Evolutionary conservation across 2,329 filamentous ascomycete species (phyloP), one percentile per base, ranked within the genome.

Genomic region (Orbilia blumenaviensis): DNA sequence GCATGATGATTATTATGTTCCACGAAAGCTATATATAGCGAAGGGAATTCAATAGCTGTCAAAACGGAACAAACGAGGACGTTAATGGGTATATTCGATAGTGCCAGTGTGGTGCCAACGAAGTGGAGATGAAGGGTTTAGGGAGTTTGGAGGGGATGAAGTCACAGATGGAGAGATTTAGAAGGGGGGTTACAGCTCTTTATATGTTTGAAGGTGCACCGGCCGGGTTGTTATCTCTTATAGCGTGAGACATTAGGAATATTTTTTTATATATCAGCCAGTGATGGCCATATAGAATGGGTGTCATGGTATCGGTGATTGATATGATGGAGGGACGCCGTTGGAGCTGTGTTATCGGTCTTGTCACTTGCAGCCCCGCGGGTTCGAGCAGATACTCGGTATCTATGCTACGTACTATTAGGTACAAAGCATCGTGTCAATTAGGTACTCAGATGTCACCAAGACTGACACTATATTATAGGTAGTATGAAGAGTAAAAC

Each of bases 1-100:
- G 54, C 71, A 75, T 75, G 46, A 36, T 34, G 58, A 21, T 23
- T 23, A 54, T 42, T 23, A 54, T 42, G 7, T 32, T 34, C 38
- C 46, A 23, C 34, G 42, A 21, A 21, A 25, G 32, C 7, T 48
- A 63, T 63, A 63, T 62, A 58, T 54, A 68, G 62, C 56, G 71
- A 75, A 67, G 46, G 71, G 44, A 50, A 23, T 41, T 44, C 46
- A 56, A 62, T 42, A 25, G 29, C 54, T n/a, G 23, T 34, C 56
- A 48, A 41, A 21, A 21, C 21, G 25, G n/a, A 48, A 66, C 48
- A 29, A 58, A 52, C 12, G 29, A 23, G 29, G 25, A 38, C 12
- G 16, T 48, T 38, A 27, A 25, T 58, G 34, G 16, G 42, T 29
- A 14, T 21, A 1, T 58, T 52, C 41, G 50, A 60, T 50, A 48